These are phyloP conservation scores for Linnemannia exigua DNA, from an alignment of 192 early-diverging fungal genomes.

Conservation along the genomic window DNA sequence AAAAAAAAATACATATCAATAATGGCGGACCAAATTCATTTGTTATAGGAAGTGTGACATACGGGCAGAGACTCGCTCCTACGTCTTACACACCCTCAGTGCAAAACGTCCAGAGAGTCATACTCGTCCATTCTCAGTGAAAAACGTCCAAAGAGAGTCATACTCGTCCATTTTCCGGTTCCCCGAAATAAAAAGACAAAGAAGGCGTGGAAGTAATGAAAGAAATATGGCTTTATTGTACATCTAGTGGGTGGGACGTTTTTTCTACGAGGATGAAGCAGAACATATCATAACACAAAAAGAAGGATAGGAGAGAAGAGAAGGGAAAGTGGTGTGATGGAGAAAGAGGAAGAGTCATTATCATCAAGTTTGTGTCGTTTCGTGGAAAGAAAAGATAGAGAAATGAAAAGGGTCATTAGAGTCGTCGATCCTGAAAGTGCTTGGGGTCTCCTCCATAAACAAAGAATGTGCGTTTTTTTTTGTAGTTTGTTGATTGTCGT, in stretches of 20 bases:
- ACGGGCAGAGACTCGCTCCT: neutral
- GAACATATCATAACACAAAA: neutral
- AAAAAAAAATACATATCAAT: neutral
- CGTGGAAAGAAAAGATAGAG: too few species aligned
- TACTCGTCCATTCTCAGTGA: too few species aligned
- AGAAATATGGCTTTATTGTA: too few species aligned
- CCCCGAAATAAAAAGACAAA: neutral
- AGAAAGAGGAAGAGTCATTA: neutral
- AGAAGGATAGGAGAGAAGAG: neutral
- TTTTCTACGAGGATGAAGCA: neutral
- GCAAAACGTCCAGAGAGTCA: too few species aligned
- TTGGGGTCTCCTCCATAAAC: neutral
- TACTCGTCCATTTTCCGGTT: neutral
- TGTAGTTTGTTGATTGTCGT: neutral
- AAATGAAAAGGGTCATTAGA: neutral
- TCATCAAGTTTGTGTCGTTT: neutral
- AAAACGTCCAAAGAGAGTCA: too few species aligned
- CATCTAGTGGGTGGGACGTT: neutral
- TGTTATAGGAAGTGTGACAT: too few species aligned
- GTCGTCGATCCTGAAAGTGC: neutral
- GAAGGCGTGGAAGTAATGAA: neutral
- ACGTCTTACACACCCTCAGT: too few species aligned
- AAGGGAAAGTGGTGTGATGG: neutral
- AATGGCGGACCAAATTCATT: neutral
- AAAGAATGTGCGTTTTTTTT: neutral